These are phyloP conservation scores for Carnegiea gigantea DNA, from an alignment of 179 eudicot genomes.

Conservation along the genomic window DNA sequence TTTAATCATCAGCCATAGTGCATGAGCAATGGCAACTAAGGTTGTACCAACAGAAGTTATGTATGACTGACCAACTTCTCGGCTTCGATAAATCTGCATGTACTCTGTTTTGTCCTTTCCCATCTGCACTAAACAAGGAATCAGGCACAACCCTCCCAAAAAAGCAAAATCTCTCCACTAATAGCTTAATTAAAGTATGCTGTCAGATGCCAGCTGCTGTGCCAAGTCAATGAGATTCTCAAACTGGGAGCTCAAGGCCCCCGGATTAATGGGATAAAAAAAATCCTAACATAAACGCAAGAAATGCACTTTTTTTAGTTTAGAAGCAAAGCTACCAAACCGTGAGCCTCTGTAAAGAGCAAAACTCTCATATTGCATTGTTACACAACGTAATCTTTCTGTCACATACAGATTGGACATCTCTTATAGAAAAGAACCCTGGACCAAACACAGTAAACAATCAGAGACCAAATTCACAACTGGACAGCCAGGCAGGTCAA, in stretches of 20 bases:
- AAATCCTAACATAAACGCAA: not conserved
- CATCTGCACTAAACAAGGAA: constrained; percentile 37
- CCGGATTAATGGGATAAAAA: not conserved
- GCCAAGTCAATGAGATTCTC: not conserved
- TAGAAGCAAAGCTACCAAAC: not conserved
- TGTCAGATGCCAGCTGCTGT: not conserved
- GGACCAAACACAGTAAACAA: not conserved
- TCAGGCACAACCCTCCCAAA: constrained; percentile 5
- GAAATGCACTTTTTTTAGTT: too few relatives aligned
- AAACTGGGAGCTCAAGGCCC: not conserved
- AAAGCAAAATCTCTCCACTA: not conserved
- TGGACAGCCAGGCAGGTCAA: too few relatives aligned
- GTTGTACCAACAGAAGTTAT: constrained; percentile 87
- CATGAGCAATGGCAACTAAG: constrained; percentile 67
- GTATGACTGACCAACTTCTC: constrained; percentile 97
- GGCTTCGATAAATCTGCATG: constrained; percentile 87
- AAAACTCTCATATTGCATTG: not conserved
- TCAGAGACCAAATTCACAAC: not conserved
- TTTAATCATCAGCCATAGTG: constrained; percentile 81
- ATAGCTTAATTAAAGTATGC: not conserved
- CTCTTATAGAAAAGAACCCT: not conserved
- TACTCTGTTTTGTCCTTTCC: constrained; percentile 45
- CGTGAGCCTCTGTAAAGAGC: not conserved
- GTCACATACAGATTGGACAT: not conserved
- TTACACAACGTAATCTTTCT: not conserved